A percentile compares a stretch with the other conserved stretches of the same genome.
Conservation (phyloP, 176 grass and related monocot species). For the Urochloa ruziziensis region DNA sequence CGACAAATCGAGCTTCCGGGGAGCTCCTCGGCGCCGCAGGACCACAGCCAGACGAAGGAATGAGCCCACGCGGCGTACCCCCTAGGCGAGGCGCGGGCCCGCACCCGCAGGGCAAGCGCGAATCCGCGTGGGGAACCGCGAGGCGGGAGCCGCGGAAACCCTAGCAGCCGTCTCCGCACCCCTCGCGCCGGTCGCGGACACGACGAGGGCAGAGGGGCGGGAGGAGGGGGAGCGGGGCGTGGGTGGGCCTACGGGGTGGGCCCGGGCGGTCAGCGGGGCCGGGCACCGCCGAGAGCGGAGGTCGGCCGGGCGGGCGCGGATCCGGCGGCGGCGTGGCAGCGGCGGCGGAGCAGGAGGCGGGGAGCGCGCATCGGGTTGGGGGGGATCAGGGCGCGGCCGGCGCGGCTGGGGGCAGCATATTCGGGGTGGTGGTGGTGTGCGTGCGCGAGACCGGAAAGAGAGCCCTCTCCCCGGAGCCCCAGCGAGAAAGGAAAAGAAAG, state of each 20-base stretch:
- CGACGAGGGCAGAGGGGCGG: not conserved
- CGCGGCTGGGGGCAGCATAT: conserved; percentile 62
- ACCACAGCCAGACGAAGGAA: not conserved
- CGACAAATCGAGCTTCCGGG: conserved; percentile 15
- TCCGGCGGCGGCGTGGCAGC: conserved; percentile 40
- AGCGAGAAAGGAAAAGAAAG: conserved; percentile 25
- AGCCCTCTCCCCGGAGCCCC: not conserved
- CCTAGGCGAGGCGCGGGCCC: conserved; percentile 13
- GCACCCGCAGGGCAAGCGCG: not conserved
- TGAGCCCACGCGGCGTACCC: not conserved
- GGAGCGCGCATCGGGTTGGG: not conserved
- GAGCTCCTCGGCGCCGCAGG: conserved; percentile 18
- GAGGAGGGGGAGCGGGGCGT: no score
- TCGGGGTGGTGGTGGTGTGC: conserved; percentile 25
- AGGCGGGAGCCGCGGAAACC: conserved; percentile 18
- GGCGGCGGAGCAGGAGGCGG: not conserved
- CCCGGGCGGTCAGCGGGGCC: conserved; percentile 15
- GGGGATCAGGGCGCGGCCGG: conserved; percentile 56
- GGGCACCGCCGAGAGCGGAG: not conserved
- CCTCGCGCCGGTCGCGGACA: not conserved
- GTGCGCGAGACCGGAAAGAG: conserved; percentile 39
- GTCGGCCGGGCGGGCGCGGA: not conserved
- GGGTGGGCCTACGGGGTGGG: not conserved
- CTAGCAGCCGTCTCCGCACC: conserved; percentile 22
- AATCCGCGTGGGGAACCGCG: not conserved